Conservation (phyloP, 768 basidiomycete genomes). For the Boletus vinaceobasis region DNA sequence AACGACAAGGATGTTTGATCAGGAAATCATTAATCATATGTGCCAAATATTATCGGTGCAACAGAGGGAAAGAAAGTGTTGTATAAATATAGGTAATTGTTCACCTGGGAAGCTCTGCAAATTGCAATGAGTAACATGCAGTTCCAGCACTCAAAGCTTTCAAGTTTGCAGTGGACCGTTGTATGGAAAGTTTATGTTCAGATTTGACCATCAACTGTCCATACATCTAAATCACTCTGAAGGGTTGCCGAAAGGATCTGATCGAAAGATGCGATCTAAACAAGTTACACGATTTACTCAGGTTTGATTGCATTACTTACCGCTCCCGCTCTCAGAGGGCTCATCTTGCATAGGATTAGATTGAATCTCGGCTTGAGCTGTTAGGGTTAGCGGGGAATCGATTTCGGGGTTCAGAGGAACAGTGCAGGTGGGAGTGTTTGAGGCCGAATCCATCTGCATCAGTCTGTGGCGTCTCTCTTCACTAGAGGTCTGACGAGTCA, state of each 20-base stretch:
- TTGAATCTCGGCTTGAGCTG: background rate
- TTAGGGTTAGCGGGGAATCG: fast-evolving
- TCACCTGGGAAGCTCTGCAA: too few relatives aligned
- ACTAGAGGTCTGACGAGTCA: background rate
- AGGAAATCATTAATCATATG: too few relatives aligned
- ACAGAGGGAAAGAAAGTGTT: too few relatives aligned
- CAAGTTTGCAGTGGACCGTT: background rate
- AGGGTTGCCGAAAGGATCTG: background rate
- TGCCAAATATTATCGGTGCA: too few relatives aligned
- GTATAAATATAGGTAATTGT: too few relatives aligned
- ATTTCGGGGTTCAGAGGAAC: fast-evolving
- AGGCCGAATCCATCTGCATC: background rate
- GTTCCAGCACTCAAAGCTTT: background rate
- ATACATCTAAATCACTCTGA: background rate
- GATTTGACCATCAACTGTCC: background rate
- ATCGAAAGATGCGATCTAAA: background rate
- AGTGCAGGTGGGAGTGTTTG: too few relatives aligned
- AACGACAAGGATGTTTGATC: too few relatives aligned
- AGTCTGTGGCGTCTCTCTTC: background rate
- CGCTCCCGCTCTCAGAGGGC: too few relatives aligned
- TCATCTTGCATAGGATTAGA: fast-evolving
- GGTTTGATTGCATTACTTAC: background rate
- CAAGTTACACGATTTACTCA: too few relatives aligned
- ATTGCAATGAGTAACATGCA: too few relatives aligned
- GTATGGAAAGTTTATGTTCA: background rate